Base-by-base conservation (phyloP, 2,329 filamentous ascomycete species). In the Talaromyces sp. region DNA sequence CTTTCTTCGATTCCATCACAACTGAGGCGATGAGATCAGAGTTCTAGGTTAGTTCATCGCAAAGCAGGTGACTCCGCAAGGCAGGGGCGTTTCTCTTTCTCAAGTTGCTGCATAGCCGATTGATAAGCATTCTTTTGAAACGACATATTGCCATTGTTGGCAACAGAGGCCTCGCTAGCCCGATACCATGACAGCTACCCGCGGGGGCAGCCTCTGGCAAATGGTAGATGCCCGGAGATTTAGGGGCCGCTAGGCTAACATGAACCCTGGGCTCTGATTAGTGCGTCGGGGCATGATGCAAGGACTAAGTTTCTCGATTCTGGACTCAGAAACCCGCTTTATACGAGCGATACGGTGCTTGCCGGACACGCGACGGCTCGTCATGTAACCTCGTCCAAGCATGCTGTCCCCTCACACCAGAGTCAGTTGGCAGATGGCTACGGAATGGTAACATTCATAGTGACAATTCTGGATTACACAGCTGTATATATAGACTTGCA, bases 311-410 rank as follows among this genome's bases (percentile, higher is more conserved):
- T 25, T 25, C 21, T 18, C 28, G n/a, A 35, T 35, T 5, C 21
- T 35, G 50, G n/a, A 31, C 28, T 21, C 28, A 21, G 8, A 28
- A 37, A 21, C 50, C 50, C 37, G 35, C 25, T 28, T 12, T 40
- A 57, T 57, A 57, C 54, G 54, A 57, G 54, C 21, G 54, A 57
- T 57, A 57, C 54, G 54, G 54, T 18, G 48, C 48, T 6, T 52
- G 14, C 48, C 48, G 4, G 16, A 12, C 50, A 50, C 46, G 46
- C 31, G 46, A 28, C 23, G 23, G 46, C 46, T 7, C 23, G 8
- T 40, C 37, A 40, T 40, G 8, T 21, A 21, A 42, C 7, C n/a
- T 42, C 3, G n/a, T 4, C n/a, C 42, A 23, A 44, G 42, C 5
- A 18, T 23, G n/a, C 39, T 21, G 11, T 18, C 14, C 37, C n/a